A percentile compares a stretch with the other conserved stretches of the same genome.
phyloP scores from a whole-genome alignment of 1,139 yeast genomes.

The Ogataea hybrid region DNA sequence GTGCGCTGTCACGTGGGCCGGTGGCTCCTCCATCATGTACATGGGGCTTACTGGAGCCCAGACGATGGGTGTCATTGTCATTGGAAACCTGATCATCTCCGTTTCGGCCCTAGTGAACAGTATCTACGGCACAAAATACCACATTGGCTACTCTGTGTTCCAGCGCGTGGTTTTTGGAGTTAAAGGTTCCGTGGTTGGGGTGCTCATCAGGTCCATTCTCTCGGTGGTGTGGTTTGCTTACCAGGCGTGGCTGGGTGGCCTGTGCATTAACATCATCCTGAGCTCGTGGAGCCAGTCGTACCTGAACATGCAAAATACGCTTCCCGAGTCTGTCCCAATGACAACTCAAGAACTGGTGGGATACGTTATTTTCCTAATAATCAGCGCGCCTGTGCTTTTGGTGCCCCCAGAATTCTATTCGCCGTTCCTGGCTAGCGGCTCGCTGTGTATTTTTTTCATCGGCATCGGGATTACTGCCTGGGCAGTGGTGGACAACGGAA shows the following conservation, averaged over 20 bases:
- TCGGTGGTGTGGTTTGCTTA: slow-evolving; percentile 38
- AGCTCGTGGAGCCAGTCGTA: slow-evolving; percentile 32
- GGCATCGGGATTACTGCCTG: slow-evolving; percentile 19
- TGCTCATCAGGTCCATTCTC: slow-evolving; percentile 34
- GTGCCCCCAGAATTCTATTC: slow-evolving; percentile 27
- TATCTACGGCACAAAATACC: slow-evolving; percentile 44
- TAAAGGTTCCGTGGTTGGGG: slow-evolving; percentile 36
- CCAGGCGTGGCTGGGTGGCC: slow-evolving; percentile 40
- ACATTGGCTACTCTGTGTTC: slow-evolving; percentile 44
- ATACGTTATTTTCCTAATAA: slow-evolving; percentile 7
- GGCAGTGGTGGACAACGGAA: slow-evolving; percentile 14
- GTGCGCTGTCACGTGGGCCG: slow-evolving; percentile 22
- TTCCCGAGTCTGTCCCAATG: slow-evolving; percentile 35
- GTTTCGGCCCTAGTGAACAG: slow-evolving; percentile 39
- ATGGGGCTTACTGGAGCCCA: slow-evolving; percentile 41
- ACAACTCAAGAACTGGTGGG: slow-evolving; percentile 20
- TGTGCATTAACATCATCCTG: slow-evolving; percentile 33
- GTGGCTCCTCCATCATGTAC: slow-evolving; percentile 37
- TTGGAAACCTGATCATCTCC: slow-evolving; percentile 43
- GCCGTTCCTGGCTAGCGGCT: slow-evolving; percentile 11
- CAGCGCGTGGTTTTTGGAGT: slow-evolving; percentile 47
- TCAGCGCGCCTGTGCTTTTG: slow-evolving; percentile 23
- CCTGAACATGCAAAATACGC: slow-evolving; percentile 35
- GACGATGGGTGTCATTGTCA: slow-evolving; percentile 39
- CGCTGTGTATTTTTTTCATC: slow-evolving; percentile 13